phyloP scores from a whole-genome alignment of 2,329 filamentous ascomycete genomes.

The Monascus ruber region DNA sequence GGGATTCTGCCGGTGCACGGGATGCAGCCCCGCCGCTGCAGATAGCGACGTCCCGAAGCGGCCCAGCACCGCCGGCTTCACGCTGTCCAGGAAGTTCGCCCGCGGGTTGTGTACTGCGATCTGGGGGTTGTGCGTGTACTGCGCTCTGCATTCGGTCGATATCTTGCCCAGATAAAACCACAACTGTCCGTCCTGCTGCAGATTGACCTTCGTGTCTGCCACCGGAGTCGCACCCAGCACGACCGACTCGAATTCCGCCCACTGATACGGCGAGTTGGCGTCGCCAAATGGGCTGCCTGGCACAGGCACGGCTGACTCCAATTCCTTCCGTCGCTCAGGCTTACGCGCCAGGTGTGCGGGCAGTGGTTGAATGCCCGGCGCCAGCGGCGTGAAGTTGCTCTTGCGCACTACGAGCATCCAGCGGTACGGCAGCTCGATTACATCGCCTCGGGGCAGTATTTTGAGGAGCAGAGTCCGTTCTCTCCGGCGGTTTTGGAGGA shows the following conservation, averaged over 20 bases:
- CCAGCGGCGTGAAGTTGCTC: conserved; percentile 36
- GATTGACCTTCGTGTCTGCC: conserved; percentile 52
- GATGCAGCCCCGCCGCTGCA: conserved; percentile 1
- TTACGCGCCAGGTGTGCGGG: conserved; percentile 38
- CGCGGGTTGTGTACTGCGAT: conserved; percentile 37
- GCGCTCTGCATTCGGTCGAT: conserved; percentile 81
- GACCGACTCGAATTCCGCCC: conserved; percentile 67
- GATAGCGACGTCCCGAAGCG: neutral
- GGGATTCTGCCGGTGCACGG: conserved; percentile 7
- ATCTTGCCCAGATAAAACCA: conserved; percentile 81
- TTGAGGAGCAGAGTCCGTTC: conserved; percentile 72
- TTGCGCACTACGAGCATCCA: conserved; percentile 40
- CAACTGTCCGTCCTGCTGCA: conserved; percentile 60
- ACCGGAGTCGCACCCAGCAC: conserved; percentile 43
- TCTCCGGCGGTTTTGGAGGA: conserved; percentile 67
- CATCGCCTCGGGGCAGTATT: conserved; percentile 64
- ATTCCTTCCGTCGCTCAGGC: conserved; percentile 44
- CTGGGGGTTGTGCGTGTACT: conserved; percentile 71
- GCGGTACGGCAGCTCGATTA: conserved; percentile 52
- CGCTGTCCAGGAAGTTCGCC: conserved; percentile 39
- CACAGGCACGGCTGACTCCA: conserved; percentile 50
- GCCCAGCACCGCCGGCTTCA: conserved; percentile 17
- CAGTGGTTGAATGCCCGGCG: conserved; percentile 35
- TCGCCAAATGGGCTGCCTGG: conserved; percentile 57
- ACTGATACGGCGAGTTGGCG: conserved; percentile 45